Base-by-base conservation (phyloP, 164 flowering plant species). In the Sedum album region DNA sequence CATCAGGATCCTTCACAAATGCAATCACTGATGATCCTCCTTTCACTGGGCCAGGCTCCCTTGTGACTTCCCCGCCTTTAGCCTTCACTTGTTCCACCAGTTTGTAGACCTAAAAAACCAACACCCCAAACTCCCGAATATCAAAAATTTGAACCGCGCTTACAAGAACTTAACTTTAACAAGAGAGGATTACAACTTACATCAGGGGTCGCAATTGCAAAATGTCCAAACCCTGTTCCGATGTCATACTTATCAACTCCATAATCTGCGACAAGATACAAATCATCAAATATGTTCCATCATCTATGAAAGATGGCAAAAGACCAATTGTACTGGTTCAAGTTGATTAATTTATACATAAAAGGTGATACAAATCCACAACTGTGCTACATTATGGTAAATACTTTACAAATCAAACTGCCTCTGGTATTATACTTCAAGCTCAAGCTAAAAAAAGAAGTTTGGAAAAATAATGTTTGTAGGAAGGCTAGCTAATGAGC, bases 191-290 rank as follows among this genome's bases (percentile, higher is more conserved):
- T 23, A 53, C 39, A 15, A 77, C 88, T 74, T 72, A 93, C 98
- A 89, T 93, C 97, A 73, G 73, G 78, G 70, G 89, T 86, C 68
- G 97, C 85, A 81, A 93, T 93, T 28, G 87, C 98, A 77, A 93
- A 93, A 84, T 93, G 97, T 63, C 98, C 98, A 79, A 93, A 93
- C 38, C 98, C 98, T 60, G 85, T 81, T 65, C 98, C 97, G 72
- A 91, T 91, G 67, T 93, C 97, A 77, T 91, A 93, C 46, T 83
- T 84, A 46, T 83, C 87, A 73, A 88, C 95, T 66, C 97, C 98
- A 79, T 93, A 87, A 73, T 93, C 98, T 93, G 87, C 17, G 26
- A 65, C 71, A 9, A 65, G 44, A 31, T 72, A 9, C 17, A 30
- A 67, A 73, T 38, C 14, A 42, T 17, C 69, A 65, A 33, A 25